Percentiles rank a stretch among this genome's conserved stretches.
phyloP scores from a whole-genome alignment of 192 early-diverging fungal genomes.

The Coemansia sp. region DNA sequence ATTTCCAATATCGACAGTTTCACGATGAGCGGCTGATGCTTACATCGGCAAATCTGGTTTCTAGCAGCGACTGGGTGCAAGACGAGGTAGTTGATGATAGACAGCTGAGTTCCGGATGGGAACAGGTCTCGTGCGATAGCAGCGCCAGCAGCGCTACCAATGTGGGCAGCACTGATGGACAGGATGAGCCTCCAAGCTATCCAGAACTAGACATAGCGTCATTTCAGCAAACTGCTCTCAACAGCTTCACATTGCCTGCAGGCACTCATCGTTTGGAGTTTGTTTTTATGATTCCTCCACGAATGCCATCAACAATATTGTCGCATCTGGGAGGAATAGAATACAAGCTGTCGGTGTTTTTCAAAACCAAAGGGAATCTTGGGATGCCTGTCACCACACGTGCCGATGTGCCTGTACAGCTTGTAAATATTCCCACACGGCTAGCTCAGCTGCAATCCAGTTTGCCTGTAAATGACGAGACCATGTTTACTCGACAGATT shows the following conservation, averaged over 20 bases:
- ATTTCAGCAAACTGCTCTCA: neutral
- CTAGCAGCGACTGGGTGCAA: neutral
- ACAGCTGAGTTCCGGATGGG: constrained; percentile 7
- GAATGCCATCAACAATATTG: constrained; percentile 35
- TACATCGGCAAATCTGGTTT: constrained; percentile 12
- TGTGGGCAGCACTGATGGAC: neutral
- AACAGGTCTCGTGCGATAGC: constrained; percentile 12
- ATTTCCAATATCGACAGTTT: constrained; percentile 35
- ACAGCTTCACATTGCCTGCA: constrained; percentile 14
- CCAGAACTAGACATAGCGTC: neutral
- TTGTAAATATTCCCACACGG: constrained; percentile 33
- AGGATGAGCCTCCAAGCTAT: constrained; percentile 9
- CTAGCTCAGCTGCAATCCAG: constrained; percentile 14
- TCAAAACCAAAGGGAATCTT: constrained; percentile 15
- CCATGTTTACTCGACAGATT: constrained; percentile 33
- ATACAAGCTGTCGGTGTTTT: constrained; percentile 17
- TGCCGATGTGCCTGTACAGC: constrained; percentile 19
- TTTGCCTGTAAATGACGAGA: constrained; percentile 31
- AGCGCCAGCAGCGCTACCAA: constrained; percentile 14
- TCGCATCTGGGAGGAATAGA: constrained; percentile 40
- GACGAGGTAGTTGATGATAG: neutral
- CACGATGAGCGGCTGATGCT: constrained; percentile 19
- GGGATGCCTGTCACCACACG: constrained; percentile 1
- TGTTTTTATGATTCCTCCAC: constrained; percentile 27
- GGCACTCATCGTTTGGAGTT: constrained; percentile 36